phyloP scores from a whole-genome alignment of 345 rosid genomes.

The Euphorbia tirucalli region DNA sequence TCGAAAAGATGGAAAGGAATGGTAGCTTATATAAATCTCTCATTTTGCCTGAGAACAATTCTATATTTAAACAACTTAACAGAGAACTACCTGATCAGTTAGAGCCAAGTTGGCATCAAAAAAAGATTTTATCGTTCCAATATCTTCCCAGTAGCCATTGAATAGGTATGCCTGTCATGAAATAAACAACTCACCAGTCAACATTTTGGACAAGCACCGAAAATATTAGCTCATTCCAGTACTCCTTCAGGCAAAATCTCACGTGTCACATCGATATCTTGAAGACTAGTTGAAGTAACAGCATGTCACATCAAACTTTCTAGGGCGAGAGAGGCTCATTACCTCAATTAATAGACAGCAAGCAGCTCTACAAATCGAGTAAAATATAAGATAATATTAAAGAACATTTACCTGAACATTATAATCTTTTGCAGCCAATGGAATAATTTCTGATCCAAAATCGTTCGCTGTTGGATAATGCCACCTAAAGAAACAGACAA shows the following conservation, averaged over 20 bases:
- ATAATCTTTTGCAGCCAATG: constrained; percentile 57
- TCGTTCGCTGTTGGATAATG: constrained; percentile 70
- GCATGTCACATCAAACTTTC: constrained; percentile 1
- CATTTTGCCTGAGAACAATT: constrained; percentile 6
- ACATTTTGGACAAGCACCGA: constrained; percentile 2
- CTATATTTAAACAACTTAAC: not conserved
- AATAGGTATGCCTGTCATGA: constrained; percentile 58
- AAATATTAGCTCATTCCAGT: not conserved
- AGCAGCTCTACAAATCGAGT: not conserved
- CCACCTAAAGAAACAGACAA: constrained; percentile 34
- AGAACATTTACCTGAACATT: constrained; percentile 54
- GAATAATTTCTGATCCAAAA: constrained; percentile 86
- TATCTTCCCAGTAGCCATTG: constrained; percentile 82
- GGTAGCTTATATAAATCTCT: not conserved
- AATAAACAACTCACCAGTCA: not conserved
- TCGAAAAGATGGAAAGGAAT: constrained; percentile 16
- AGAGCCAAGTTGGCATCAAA: constrained; percentile 86
- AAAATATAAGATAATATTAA: not conserved
- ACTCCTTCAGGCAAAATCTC: not conserved
- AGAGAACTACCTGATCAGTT: constrained; percentile 58
- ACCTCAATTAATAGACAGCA: not conserved
- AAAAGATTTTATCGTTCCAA: constrained; percentile 81
- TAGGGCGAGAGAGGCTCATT: not conserved
- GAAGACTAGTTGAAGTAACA: not conserved
- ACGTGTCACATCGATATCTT: not conserved